phyloP scores from a whole-genome alignment of 108 stramenopile species.

The Discostella pseudostelligera region DNA sequence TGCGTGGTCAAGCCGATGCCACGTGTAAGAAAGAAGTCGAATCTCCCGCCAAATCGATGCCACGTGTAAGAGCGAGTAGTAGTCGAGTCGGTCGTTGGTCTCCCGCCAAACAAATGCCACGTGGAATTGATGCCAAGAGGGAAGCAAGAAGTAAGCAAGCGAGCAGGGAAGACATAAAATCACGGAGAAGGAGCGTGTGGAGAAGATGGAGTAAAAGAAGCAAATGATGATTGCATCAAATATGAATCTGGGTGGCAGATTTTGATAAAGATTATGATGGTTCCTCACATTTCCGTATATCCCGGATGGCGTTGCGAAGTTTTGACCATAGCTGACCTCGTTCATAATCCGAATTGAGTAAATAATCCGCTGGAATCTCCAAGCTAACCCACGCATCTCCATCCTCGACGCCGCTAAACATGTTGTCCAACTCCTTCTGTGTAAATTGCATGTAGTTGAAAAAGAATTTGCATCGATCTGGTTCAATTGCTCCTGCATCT shows the following conservation, averaged over 20 bases:
- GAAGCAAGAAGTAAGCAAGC: too few relatives aligned
- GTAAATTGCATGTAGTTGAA: constrained; percentile 79
- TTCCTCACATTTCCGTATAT: constrained; percentile 13
- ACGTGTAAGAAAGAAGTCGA: too few relatives aligned
- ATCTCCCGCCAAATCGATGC: too few relatives aligned
- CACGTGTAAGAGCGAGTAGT: too few relatives aligned
- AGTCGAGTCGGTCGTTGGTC: too few relatives aligned
- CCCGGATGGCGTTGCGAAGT: constrained; percentile 54
- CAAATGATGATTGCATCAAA: constrained; percentile 15
- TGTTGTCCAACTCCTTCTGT: constrained; percentile 71
- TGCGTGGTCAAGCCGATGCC: too few relatives aligned
- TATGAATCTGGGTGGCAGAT: background rate
- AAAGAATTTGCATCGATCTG: constrained; percentile 73
- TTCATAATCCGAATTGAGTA: constrained; percentile 60
- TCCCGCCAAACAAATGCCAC: too few relatives aligned
- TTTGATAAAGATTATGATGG: background rate
- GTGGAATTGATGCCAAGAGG: too few relatives aligned
- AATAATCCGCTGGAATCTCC: constrained; percentile 69
- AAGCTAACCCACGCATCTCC: constrained; percentile 76
- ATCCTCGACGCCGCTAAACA: constrained; percentile 55
- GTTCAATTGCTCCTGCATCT: constrained; percentile 40
- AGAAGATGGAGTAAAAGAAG: constrained; percentile 46
- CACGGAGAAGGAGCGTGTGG: background rate
- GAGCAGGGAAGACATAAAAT: too few relatives aligned
- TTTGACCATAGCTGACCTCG: constrained; percentile 71